Conservation (phyloP, 2,329 filamentous ascomycete genomes). For the Esteya vermicola region DNA sequence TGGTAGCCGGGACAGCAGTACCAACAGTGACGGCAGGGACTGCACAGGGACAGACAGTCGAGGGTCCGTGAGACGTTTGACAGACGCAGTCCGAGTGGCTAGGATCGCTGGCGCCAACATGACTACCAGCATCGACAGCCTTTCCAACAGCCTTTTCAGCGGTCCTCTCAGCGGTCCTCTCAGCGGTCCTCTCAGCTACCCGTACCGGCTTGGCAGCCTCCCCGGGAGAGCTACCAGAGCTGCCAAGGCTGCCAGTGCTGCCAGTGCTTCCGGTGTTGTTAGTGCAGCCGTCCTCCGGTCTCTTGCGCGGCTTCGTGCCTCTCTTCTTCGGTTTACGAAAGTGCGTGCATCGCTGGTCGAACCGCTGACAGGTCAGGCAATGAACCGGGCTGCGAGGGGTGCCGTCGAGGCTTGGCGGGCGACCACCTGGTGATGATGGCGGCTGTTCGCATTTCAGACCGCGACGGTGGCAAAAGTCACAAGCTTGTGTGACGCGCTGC, state of each 20-base stretch:
- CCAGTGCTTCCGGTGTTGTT: neutral
- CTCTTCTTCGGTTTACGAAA: conserved; percentile 4
- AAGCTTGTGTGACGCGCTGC: conserved; percentile 6
- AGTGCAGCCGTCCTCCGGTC: neutral
- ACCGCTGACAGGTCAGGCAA: conserved; percentile 5
- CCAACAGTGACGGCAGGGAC: too few species aligned
- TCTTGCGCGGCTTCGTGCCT: conserved; percentile 3
- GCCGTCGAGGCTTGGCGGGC: neutral
- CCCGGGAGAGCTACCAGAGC: too few species aligned
- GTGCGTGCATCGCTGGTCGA: conserved; percentile 4
- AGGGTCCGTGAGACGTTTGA: neutral
- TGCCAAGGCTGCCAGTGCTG: too few species aligned
- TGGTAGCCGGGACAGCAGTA: too few species aligned
- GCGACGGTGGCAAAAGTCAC: conserved; percentile 9
- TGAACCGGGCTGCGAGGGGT: neutral
- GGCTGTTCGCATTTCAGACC: conserved; percentile 3
- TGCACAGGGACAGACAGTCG: too few species aligned
- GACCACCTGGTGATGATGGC: neutral
- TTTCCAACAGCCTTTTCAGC: too few species aligned
- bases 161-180: too few species aligned
- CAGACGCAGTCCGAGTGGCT: neutral
- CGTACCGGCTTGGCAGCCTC: too few species aligned
- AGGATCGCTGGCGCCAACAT: too few species aligned
- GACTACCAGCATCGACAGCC: too few species aligned
- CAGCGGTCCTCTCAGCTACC: too few species aligned